A percentile compares a stretch with the other conserved stretches of the same genome.
These are phyloP conservation scores for Crithidia acanthocephali DNA, from an alignment of 208 protist genomes.

Conservation along the genomic window DNA sequence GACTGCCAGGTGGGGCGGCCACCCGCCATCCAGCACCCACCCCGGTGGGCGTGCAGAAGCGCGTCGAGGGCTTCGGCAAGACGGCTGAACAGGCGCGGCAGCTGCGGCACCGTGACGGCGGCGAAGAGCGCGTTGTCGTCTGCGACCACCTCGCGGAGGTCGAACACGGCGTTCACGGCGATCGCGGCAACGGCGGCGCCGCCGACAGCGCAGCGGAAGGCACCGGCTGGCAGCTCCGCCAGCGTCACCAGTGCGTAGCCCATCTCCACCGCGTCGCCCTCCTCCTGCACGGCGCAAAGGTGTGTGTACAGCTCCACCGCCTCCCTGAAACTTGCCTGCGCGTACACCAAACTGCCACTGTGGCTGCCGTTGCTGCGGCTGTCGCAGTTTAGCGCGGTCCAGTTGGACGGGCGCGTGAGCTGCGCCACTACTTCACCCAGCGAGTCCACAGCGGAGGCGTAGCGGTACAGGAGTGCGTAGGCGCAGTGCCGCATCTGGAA, in stretches of 20 bases:
- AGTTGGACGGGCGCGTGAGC: conserved; percentile 16
- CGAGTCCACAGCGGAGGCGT: conserved; percentile 27
- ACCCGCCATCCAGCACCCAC: conserved; percentile 14
- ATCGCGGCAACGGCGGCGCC: conserved; percentile 16
- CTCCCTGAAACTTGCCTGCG: conserved; percentile 8
- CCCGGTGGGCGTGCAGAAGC: background rate
- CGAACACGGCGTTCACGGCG: conserved; percentile 18
- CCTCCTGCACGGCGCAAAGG: conserved; percentile 9
- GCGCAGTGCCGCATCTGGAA: conserved; percentile 21
- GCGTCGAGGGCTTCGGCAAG: conserved; percentile 27
- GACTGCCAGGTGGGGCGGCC: conserved; percentile 26
- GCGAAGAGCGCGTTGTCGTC: conserved; percentile 22
- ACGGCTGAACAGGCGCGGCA: conserved; percentile 26
- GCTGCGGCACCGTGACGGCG: conserved; percentile 20
- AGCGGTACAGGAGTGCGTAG: conserved; percentile 28
- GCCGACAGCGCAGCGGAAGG: conserved; percentile 14
- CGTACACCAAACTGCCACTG: conserved; percentile 4
- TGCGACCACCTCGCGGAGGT: conserved; percentile 9
- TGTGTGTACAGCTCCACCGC: conserved; percentile 20
- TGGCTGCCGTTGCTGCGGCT: background rate
- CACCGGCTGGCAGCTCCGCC: conserved; percentile 25
- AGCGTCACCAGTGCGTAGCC: conserved; percentile 6
- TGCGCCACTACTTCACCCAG: conserved; percentile 12
- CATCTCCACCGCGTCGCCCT: conserved; percentile 1
- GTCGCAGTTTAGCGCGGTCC: conserved; percentile 8